phyloP scores from a whole-genome alignment of 345 rosid species.

The Citrus unshiu region DNA sequence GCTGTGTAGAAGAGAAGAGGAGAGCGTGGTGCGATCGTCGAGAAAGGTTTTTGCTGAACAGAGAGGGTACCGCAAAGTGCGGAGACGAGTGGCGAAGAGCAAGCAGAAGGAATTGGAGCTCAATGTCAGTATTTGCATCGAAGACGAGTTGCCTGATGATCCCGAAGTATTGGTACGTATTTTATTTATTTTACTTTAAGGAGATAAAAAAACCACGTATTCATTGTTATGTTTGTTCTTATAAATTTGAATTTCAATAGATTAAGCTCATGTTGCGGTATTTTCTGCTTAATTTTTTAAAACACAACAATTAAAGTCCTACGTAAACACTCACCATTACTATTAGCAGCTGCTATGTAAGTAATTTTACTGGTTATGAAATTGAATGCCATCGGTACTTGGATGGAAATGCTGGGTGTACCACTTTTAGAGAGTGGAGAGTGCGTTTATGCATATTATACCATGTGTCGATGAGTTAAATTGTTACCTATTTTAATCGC shows the following conservation, averaged over 20 bases:
- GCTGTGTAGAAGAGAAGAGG: slow-evolving; percentile 25
- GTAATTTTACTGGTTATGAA: not conserved
- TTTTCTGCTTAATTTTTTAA: not conserved
- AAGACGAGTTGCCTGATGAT: slow-evolving; percentile 83
- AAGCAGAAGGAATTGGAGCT: slow-evolving; percentile 67
- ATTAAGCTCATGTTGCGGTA: not conserved
- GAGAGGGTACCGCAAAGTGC: slow-evolving; percentile 68
- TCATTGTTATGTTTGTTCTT: not conserved
- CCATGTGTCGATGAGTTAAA: no score
- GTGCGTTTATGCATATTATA: no score
- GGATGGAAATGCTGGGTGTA: not conserved
- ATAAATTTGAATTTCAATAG: not conserved
- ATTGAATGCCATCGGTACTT: not conserved
- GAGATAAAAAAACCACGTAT: not conserved
- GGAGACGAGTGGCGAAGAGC: slow-evolving; percentile 42
- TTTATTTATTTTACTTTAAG: not conserved
- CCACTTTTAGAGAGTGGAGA: not conserved
- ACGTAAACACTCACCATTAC: no score
- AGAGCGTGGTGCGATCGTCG: slow-evolving; percentile 15
- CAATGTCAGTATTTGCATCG: slow-evolving; percentile 74
- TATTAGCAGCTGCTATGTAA: no score
- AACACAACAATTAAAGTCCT: no score
- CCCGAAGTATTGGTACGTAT: slow-evolving; percentile 62
- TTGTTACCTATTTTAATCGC: no score
- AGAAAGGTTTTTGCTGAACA: slow-evolving; percentile 34